Conservation (phyloP, 1,284 basidiomycete species). For the Trichosporon inkin region DNA sequence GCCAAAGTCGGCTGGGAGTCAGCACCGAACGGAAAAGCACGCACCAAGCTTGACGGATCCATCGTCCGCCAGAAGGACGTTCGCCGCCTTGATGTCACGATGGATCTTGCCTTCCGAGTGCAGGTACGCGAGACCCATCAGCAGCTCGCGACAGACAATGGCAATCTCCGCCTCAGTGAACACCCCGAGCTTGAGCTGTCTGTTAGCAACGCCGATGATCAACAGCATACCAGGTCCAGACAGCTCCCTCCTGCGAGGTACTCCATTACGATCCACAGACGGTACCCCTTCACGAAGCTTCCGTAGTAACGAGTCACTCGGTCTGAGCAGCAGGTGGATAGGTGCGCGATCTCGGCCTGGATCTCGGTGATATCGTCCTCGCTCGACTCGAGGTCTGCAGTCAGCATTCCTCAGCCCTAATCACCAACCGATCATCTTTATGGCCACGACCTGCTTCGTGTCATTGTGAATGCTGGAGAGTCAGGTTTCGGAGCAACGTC, state of each 20-base stretch:
- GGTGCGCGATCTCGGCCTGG: constrained; percentile 92
- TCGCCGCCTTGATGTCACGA: constrained; percentile 97
- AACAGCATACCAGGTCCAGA: constrained; percentile 64
- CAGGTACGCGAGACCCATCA: constrained; percentile 91
- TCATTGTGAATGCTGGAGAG: constrained; percentile 70
- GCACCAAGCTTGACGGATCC: constrained; percentile 81
- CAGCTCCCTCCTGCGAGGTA: constrained; percentile 98
- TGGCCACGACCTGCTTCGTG: constrained; percentile 88
- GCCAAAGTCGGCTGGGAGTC: constrained; percentile 75
- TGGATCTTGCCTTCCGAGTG: constrained; percentile 93
- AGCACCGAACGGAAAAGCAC: background rate
- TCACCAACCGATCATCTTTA: constrained; percentile 88
- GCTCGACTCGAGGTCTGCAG: constrained; percentile 57
- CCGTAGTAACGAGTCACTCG: constrained; percentile 96
- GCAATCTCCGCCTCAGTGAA: constrained; percentile 92
- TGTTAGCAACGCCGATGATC: background rate
- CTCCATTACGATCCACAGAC: constrained; percentile 99
- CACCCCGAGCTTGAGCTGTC: constrained; percentile 72
- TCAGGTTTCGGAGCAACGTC: background rate
- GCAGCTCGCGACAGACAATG: constrained; percentile 85
- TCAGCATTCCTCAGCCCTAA: background rate
- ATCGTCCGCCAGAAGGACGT: constrained; percentile 80
- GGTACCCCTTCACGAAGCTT: constrained; percentile 93
- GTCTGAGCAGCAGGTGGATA: constrained; percentile 92
- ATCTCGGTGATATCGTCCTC: constrained; percentile 96